A percentile compares a stretch with the other conserved stretches of the same genome.
Evolutionary conservation across 1,284 basidiomycete species (phyloP).

Genomic region (Leccinum variabile): DNA sequence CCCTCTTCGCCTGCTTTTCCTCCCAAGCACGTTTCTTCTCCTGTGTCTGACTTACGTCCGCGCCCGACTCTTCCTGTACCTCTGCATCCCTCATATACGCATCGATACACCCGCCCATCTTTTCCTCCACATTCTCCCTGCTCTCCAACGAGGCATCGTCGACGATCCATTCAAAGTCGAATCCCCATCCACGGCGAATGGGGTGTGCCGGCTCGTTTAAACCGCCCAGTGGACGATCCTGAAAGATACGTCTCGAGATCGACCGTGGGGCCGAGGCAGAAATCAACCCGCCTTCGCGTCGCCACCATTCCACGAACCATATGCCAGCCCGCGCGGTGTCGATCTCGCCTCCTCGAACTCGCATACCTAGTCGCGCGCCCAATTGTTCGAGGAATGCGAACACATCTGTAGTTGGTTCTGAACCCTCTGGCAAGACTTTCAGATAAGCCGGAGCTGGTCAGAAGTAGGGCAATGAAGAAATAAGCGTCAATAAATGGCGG

Average conservation of each 20-base stretch:
- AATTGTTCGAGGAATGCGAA: constrained; percentile 67
- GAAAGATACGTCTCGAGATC: constrained; percentile 17
- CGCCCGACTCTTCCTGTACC: constrained; percentile 52
- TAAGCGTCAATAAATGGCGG: constrained; percentile 5
- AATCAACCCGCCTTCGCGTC: constrained; percentile 66
- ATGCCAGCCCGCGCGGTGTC: constrained; percentile 71
- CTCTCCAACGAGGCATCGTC: constrained; percentile 15
- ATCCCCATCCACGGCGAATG: constrained; percentile 66
- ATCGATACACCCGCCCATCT: constrained; percentile 72
- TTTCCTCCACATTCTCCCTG: constrained; percentile 45
- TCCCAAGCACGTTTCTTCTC: constrained; percentile 59
- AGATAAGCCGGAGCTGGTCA: constrained; percentile 67
- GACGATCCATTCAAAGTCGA: constrained; percentile 73
- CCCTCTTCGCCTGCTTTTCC: constrained; percentile 48
- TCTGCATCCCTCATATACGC: constrained; percentile 45
- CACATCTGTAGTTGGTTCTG: constrained; percentile 59
- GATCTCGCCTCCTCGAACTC: constrained; percentile 71
- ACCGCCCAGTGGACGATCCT: not conserved
- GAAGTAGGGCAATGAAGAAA: constrained; percentile 3
- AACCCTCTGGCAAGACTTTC: constrained; percentile 52
- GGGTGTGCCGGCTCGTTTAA: not conserved
- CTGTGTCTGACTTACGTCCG: constrained; percentile 66
- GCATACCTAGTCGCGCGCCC: constrained; percentile 77
- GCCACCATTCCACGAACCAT: constrained; percentile 87
- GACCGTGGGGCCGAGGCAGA: constrained; percentile 43